Conservation (phyloP, 345 rosid genomes). For the Xanthoceras sorbifolium region DNA sequence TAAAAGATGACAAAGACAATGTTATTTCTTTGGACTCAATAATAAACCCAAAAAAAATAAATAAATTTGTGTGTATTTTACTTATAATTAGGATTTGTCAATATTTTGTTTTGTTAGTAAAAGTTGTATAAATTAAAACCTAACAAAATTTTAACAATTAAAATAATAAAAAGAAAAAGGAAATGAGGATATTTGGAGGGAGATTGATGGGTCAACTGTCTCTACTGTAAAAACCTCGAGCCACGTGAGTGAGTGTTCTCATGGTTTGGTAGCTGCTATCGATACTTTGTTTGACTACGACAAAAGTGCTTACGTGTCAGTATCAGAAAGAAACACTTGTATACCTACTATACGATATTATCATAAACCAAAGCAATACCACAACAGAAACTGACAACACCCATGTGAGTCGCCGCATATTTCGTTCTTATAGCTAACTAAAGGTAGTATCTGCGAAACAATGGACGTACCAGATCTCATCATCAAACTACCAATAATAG, state of each 20-base stretch:
- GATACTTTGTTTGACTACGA: not conserved
- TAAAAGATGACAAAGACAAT: too few species aligned
- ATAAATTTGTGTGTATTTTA: too few species aligned
- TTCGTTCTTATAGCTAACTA: too few species aligned
- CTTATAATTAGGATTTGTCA: too few species aligned
- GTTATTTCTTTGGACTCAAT: too few species aligned
- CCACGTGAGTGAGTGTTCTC: conserved; percentile 1
- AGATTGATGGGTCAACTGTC: conserved; percentile 10
- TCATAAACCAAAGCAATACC: not conserved
- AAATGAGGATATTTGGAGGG: not conserved
- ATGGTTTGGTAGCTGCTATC: not conserved
- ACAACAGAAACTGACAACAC: not conserved
- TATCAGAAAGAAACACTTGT: not conserved
- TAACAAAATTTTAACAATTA: too few species aligned
- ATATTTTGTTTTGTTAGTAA: too few species aligned
- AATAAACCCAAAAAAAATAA: too few species aligned
- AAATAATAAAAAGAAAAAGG: too few species aligned
- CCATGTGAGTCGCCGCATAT: conserved; percentile 38
- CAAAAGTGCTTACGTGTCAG: not conserved
- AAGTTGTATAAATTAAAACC: too few species aligned
- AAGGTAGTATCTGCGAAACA: not conserved
- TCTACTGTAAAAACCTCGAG: not conserved
- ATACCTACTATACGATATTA: not conserved
- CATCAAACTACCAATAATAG: too few species aligned
- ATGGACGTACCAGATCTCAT: not conserved